These are phyloP conservation scores for Oryza glumipatula DNA, from an alignment of 176 grass and related monocot genomes.

Conservation along the genomic window DNA sequence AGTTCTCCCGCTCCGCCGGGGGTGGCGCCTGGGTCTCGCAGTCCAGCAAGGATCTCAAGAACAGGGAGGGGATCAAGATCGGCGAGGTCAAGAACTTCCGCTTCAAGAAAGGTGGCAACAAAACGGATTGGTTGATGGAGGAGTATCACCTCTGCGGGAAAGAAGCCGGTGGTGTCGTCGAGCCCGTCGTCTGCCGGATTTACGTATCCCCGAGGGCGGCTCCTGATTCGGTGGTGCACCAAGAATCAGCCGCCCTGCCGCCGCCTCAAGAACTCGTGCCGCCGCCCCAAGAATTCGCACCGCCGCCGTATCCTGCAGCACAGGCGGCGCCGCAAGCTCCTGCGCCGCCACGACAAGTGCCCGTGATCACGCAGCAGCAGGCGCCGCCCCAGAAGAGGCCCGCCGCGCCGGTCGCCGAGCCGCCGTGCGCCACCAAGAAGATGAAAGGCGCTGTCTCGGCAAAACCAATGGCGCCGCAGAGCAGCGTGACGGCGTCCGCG, in stretches of 20 bases:
- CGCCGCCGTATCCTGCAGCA: too few relatives aligned
- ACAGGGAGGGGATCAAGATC: not conserved
- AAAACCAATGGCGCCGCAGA: not conserved
- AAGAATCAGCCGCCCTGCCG: not conserved
- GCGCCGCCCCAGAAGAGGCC: not conserved
- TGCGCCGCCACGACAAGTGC: not conserved
- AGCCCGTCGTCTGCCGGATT: not conserved
- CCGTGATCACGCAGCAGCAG: not conserved
- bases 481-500: too few relatives aligned
- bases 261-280: too few relatives aligned
- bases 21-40: not conserved
- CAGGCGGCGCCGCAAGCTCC: not conserved
- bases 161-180: not conserved
- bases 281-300: too few relatives aligned
- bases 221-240: not conserved
- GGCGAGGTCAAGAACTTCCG: not conserved
- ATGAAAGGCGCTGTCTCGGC: not conserved
- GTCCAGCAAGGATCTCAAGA: not conserved
- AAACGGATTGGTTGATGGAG: not conserved
- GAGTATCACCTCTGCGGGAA: not conserved
- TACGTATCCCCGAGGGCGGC: not conserved
- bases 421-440: not conserved
- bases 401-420: not conserved
- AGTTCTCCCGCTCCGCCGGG: not conserved
- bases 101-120: not conserved